Evolutionary conservation across 192 early-diverging fungal genomes (phyloP), one percentile per base, ranked within the genome.

Genomic region (Coemansia sp.): DNA sequence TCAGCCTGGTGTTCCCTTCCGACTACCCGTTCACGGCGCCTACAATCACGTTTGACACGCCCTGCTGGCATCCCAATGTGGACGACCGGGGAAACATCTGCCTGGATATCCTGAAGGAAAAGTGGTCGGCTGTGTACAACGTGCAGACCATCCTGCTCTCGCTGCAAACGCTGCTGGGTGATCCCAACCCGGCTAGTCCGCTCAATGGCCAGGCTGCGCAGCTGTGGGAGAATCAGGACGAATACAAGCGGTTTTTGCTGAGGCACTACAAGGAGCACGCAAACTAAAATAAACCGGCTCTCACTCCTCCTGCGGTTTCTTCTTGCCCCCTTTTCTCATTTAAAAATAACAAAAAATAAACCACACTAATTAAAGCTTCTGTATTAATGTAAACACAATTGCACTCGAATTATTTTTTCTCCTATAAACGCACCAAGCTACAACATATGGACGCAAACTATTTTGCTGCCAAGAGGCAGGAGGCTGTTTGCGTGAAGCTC

Each of bases 51-150:
- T 98, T 98, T 67, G 67, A 82, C 9, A 86, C 82, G 36, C 86
- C 93, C 11, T 91, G 95, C 69, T 95, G 89, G 83, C 95, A 98
- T 59, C 95, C 95, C 23, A 98, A 91, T 61, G 91, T 96, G 1
- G 92, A 97, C 62, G 79, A 84, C 15, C 77, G 87, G 58, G 96
- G 96, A 26, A 84, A 89, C 25, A 92, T 98, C 11, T 98, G 96
- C 63, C 87, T 98, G 50, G 91, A 89, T 25, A 98, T 98, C 47
- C 70, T 98, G 7, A 84, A 81, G 38, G 96, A 98, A 43, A 81
- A 93, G 48, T 98, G 96, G 96, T 80, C 86, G 27, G 93, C 96
- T 7, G 84, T 98, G 9, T 93, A 98, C 69, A 98, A 92, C 9
- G 94, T 98, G 29, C 92, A 97, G 75, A 93, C 93, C 6, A 97